phyloP scores from a whole-genome alignment of 2,329 filamentous ascomycete species.

The Xylariaceae sp. region DNA sequence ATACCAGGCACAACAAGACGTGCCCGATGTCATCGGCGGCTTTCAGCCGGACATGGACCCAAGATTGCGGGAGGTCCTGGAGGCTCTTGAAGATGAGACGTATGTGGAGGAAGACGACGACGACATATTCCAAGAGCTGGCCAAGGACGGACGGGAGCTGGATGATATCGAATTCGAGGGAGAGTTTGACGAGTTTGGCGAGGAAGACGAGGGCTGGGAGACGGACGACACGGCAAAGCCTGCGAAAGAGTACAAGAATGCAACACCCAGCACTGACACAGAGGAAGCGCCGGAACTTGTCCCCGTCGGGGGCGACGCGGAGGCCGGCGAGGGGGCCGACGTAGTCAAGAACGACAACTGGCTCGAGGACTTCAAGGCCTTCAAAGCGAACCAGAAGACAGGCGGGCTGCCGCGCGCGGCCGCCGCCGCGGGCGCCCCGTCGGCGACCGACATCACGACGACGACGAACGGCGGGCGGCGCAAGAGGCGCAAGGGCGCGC shows the following conservation, averaged over 20 bases:
- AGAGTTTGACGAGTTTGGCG: slow-evolving; percentile 47
- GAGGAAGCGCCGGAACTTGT: slow-evolving; percentile 43
- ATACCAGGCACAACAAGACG: slow-evolving; percentile 87
- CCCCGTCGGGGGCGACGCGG: slow-evolving; percentile 12
- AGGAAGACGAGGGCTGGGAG: slow-evolving; percentile 81
- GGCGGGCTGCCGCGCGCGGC: slow-evolving; percentile 27
- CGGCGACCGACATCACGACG: slow-evolving; percentile 60
- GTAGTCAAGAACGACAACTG: slow-evolving; percentile 66
- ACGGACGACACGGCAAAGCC: slow-evolving; percentile 86
- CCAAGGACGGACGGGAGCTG: slow-evolving; percentile 63
- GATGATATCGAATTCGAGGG: slow-evolving; percentile 75
- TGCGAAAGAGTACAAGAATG: slow-evolving; percentile 43
- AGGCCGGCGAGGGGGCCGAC: slow-evolving; percentile 32
- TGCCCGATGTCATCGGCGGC: slow-evolving; percentile 84
- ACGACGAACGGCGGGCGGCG: slow-evolving; percentile 71
- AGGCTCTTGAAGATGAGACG: slow-evolving; percentile 90
- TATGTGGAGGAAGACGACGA: slow-evolving; percentile 87
- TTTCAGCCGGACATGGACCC: slow-evolving; percentile 99
- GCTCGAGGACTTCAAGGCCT: slow-evolving; percentile 88
- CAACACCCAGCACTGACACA: slow-evolving; percentile 6
- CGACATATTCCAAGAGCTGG: slow-evolving; percentile 72
- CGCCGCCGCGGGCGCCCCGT: slow-evolving; percentile 32
- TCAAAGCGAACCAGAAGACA: slow-evolving; percentile 71
- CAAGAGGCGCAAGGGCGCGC: slow-evolving; percentile 93
- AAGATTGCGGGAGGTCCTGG: slow-evolving; percentile 78